A percentile compares a stretch with the other conserved stretches of the same genome.
Conservation (phyloP, 2,329 filamentous ascomycete species). For the Karstenula rhodostoma region DNA sequence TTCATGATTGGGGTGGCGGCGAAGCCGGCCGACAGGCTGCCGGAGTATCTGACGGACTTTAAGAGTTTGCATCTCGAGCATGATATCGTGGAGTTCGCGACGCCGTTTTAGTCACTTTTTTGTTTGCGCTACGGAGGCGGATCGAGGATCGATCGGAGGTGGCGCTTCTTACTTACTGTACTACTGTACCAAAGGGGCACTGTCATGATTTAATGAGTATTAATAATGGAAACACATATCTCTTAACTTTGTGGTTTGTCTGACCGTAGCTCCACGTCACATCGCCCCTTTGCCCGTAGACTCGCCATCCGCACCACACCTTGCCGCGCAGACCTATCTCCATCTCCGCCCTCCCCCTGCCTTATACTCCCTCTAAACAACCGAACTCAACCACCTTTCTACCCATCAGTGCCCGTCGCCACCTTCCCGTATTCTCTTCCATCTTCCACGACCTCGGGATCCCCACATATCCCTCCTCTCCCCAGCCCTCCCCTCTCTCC, state of each 20-base stretch:
- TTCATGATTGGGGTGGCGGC: slow-evolving; percentile 67
- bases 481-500: no score
- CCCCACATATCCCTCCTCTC: no score
- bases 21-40: slow-evolving; percentile 46
- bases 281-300: no score
- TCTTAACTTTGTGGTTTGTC: not conserved
- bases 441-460: no score
- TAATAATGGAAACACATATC: slow-evolving; percentile 3
- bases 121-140: slow-evolving; percentile 4
- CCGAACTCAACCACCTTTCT: no score
- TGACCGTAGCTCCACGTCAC: not conserved
- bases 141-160: not conserved
- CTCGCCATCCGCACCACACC: not conserved
- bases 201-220: not conserved
- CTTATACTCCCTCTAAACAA: no score
- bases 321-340: no score
- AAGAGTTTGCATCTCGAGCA: slow-evolving; percentile 56
- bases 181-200: slow-evolving; percentile 1
- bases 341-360: no score
- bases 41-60: slow-evolving; percentile 52
- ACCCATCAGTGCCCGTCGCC: no score
- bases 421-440: no score
- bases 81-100: slow-evolving; percentile 48
- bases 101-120: slow-evolving; percentile 9
- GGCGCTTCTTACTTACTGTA: not conserved